Conservation (phyloP, 495 filamentous ascomycete species). For the Podospora sp. region DNA sequence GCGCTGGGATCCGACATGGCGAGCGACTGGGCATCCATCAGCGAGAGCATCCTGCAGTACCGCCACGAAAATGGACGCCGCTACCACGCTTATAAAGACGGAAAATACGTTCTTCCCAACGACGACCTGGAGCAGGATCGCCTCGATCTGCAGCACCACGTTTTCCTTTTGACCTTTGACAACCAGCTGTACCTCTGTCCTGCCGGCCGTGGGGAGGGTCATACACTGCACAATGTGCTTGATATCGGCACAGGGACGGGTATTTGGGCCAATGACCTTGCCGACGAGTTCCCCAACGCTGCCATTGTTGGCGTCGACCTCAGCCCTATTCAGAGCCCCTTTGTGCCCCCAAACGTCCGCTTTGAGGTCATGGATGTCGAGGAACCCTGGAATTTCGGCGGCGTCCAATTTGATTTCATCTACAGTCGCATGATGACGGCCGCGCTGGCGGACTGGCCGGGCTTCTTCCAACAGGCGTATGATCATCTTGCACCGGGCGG, state of each 20-base stretch:
- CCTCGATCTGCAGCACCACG: constrained; percentile 17
- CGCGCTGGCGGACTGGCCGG: constrained; percentile 47
- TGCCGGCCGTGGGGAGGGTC: not conserved
- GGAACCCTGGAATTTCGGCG: constrained; percentile 45
- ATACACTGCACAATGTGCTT: constrained; percentile 13
- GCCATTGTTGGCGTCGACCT: constrained; percentile 11
- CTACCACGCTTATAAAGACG: constrained; percentile 51
- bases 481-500: constrained; percentile 43
- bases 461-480: constrained; percentile 39
- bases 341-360: constrained; percentile 49
- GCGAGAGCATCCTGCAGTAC: constrained; percentile 25
- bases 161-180: constrained; percentile 15
- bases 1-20: not conserved
- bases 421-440: constrained; percentile 47
- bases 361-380: constrained; percentile 55
- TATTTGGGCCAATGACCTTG: constrained; percentile 28
- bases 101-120: constrained; percentile 26
- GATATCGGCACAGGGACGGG: constrained; percentile 25
- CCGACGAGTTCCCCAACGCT: constrained; percentile 17
- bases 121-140: constrained; percentile 9
- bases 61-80: constrained; percentile 49
- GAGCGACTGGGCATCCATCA: constrained; percentile 4
- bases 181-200: constrained; percentile 7
- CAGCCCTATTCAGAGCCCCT: constrained; percentile 11
- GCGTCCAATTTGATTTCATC: constrained; percentile 51